Percentiles rank a stretch among this genome's conserved stretches.
These are phyloP conservation scores for Colletotrichum gloeosporioides DNA, from an alignment of 2,329 filamentous ascomycete species.

Conservation along the genomic window DNA sequence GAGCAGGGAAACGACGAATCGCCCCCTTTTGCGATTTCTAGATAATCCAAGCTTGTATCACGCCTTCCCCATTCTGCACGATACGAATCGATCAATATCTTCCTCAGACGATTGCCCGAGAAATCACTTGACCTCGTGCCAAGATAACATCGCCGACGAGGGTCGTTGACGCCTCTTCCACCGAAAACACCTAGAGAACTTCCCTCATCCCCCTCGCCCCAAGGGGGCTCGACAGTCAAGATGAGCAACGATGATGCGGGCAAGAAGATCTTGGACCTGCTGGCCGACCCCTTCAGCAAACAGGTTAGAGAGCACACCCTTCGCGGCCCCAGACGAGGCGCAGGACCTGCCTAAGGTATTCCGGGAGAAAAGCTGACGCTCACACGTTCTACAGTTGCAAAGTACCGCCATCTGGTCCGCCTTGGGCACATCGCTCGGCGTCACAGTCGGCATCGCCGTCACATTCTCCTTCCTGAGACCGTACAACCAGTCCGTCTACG, in stretches of 20 bases:
- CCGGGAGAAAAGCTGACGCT: not conserved
- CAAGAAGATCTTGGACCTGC: slow-evolving; percentile 51
- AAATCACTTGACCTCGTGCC: not conserved
- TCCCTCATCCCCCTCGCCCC: slow-evolving; percentile 4
- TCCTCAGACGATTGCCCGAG: not conserved
- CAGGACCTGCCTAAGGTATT: not conserved
- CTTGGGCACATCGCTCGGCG: slow-evolving; percentile 77
- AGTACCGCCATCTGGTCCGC: slow-evolving; percentile 76
- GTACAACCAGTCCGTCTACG: slow-evolving; percentile 91
- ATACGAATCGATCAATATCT: not conserved
- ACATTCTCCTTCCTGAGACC: slow-evolving; percentile 90
- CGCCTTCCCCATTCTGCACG: not conserved
- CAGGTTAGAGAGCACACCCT: slow-evolving; percentile 38
- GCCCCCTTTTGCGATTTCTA: not conserved
- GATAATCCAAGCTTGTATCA: not conserved
- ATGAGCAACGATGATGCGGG: slow-evolving; percentile 35
- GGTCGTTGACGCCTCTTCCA: not conserved
- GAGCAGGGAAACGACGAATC: not conserved
- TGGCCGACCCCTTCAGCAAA: slow-evolving; percentile 56
- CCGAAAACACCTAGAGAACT: not conserved
- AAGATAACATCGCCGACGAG: slow-evolving; percentile 8
- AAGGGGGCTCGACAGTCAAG: slow-evolving; percentile 6
- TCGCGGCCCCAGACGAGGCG: not conserved
- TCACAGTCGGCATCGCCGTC: slow-evolving; percentile 76
- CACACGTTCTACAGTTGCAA: slow-evolving; percentile 40